phyloP scores from a whole-genome alignment of 345 rosid genomes.

The Eucalyptus pumila region DNA sequence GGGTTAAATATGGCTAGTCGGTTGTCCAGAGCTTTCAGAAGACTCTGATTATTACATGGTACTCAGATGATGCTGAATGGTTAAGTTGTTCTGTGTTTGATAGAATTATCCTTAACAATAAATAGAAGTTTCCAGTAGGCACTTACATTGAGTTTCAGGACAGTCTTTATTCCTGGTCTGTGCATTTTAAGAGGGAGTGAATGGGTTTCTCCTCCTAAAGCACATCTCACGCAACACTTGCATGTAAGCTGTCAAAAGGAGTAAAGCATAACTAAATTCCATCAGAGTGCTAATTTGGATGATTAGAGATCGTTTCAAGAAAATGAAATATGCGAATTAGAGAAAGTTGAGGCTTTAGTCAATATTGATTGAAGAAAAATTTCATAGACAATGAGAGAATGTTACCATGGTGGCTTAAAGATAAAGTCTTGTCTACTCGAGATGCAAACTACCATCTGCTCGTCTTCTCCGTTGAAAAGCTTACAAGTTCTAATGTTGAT shows the following conservation, averaged over 20 bases:
- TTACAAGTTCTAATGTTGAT: background rate
- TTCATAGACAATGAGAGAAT: background rate
- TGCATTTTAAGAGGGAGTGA: background rate
- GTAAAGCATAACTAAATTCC: background rate
- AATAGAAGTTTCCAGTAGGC: background rate
- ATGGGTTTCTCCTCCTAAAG: background rate
- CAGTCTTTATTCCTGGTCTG: background rate
- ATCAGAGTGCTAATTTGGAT: background rate
- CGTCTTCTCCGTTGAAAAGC: background rate
- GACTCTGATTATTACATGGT: background rate
- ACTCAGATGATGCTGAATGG: background rate
- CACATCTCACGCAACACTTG: background rate
- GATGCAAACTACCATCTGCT: background rate
- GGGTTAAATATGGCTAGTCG: background rate
- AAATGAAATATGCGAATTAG: background rate
- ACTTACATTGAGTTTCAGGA: background rate
- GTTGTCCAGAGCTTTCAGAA: background rate
- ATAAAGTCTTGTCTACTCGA: background rate
- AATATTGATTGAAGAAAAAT: background rate
- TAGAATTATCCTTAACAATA: background rate
- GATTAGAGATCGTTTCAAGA: background rate
- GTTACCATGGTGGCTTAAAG: background rate
- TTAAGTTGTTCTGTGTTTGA: background rate
- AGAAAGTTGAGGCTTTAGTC: background rate
- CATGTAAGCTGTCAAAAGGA: background rate